Conservation (phyloP, 768 basidiomycete species). For the Imleria badia region DNA sequence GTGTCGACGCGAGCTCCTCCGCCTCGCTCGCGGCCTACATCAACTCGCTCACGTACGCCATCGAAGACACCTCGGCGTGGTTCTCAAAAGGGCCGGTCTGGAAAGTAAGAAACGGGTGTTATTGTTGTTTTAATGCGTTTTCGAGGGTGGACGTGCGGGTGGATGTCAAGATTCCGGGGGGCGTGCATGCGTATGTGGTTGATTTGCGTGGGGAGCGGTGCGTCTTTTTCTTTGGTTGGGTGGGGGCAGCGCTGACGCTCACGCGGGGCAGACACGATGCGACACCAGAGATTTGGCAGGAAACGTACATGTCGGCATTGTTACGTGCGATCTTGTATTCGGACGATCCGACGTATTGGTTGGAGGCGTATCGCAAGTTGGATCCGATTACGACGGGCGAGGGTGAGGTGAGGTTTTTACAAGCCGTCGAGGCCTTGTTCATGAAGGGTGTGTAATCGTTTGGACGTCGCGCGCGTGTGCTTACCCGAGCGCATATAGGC, state of each 20-base stretch:
- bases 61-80: constrained; percentile 92
- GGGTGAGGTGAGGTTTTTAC: constrained; percentile 85
- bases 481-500: constrained; percentile 45
- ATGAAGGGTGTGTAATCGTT: constrained; percentile 57
- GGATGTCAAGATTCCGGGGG: constrained; percentile 98
- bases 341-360: constrained; percentile 87
- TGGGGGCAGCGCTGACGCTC: background rate
- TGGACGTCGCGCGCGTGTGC: background rate
- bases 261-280: constrained; percentile 64
- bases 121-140: constrained; percentile 98
- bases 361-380: constrained; percentile 93
- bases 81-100: constrained; percentile 81
- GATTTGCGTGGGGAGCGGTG: constrained; percentile 94
- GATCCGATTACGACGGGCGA: constrained; percentile 92
- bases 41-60: constrained; percentile 94
- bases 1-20: constrained; percentile 98
- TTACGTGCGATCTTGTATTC: constrained; percentile 92
- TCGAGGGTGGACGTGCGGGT: constrained; percentile 95
- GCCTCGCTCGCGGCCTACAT: constrained; percentile 98
- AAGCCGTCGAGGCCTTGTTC: constrained; percentile 87
- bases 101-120: constrained; percentile 93
- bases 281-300: constrained; percentile 92
- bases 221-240: constrained; percentile 26
- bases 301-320: constrained; percentile 93
- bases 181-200: constrained; percentile 90